Evolutionary conservation across 306 rosid genomes (phyloP).

Genomic region (Dalbergia oliveri): DNA sequence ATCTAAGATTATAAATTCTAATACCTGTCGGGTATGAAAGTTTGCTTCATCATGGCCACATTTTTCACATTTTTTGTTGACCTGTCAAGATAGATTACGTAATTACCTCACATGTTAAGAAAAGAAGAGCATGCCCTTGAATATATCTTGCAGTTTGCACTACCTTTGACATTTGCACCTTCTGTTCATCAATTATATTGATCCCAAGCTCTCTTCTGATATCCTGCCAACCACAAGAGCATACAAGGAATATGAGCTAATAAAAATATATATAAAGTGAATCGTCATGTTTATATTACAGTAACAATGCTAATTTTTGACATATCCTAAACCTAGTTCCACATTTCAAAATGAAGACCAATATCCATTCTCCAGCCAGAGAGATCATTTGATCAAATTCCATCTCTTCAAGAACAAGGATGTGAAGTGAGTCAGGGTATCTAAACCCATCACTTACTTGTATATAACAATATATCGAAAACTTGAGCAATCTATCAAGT

Average conservation of each 20-base stretch:
- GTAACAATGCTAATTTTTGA: background rate
- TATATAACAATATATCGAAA: background rate
- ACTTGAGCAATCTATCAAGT: background rate
- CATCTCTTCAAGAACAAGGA: too few relatives aligned
- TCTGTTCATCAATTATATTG: constrained; percentile 32
- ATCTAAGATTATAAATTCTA: background rate
- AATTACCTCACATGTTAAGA: background rate
- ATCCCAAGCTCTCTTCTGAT: constrained; percentile 34
- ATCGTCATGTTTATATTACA: background rate
- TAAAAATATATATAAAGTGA: background rate
- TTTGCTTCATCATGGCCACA: constrained; percentile 65
- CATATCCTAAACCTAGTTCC: background rate
- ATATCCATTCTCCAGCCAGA: background rate
- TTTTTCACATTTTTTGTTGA: constrained; percentile 59
- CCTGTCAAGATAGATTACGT: constrained; percentile 26
- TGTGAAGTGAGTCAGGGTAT: too few relatives aligned
- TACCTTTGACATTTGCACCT: constrained; percentile 38
- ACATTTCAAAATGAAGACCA: background rate
- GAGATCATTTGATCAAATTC: background rate
- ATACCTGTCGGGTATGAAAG: constrained; percentile 31
- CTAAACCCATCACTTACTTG: background rate
- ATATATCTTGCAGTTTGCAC: constrained; percentile 3
- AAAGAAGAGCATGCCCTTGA: background rate
- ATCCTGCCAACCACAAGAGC: constrained; percentile 29
- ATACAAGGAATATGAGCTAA: background rate